A percentile compares a stretch with the other conserved stretches of the same genome.
These are phyloP conservation scores for Chaetomiaceae sp. DNA, from an alignment of 2,329 filamentous ascomycete genomes.

Conservation along the genomic window DNA sequence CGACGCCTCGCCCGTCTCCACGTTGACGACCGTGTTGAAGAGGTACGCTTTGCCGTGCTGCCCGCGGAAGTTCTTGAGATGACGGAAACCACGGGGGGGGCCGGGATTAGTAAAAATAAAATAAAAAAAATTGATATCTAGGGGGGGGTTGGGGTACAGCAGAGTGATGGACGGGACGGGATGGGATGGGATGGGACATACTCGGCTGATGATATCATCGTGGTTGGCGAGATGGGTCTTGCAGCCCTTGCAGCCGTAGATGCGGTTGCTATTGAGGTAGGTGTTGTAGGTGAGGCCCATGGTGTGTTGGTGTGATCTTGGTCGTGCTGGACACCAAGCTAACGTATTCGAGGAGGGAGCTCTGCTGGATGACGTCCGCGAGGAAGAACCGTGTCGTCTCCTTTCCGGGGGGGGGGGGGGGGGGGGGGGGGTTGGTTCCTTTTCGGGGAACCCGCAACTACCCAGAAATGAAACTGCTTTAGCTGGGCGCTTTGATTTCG, in stretches of 20 bases:
- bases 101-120: neutral
- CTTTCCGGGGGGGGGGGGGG: too few species aligned
- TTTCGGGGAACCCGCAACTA: too few species aligned
- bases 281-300: constrained; percentile 93
- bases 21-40: constrained; percentile 91
- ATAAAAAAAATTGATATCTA: too few species aligned
- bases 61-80: constrained; percentile 82
- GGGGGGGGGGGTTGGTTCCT: too few species aligned
- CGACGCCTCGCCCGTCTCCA: constrained; percentile 74
- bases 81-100: neutral
- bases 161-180: neutral
- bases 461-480: too few species aligned
- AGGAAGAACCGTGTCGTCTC: too few species aligned
- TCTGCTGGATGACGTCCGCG: too few species aligned
- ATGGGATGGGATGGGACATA: constrained; percentile 41
- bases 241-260: constrained; percentile 91
- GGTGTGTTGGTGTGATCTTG: too few species aligned
- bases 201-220: constrained; percentile 91
- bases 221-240: constrained; percentile 94
- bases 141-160: neutral
- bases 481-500: too few species aligned
- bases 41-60: constrained; percentile 98
- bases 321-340: too few species aligned
- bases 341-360: too few species aligned
- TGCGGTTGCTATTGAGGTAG: constrained; percentile 79